Evolutionary conservation across 345 rosid species (phyloP), one percentile per base, ranked within the genome.

Genomic region (Arabidopsis arenosa): DNA sequence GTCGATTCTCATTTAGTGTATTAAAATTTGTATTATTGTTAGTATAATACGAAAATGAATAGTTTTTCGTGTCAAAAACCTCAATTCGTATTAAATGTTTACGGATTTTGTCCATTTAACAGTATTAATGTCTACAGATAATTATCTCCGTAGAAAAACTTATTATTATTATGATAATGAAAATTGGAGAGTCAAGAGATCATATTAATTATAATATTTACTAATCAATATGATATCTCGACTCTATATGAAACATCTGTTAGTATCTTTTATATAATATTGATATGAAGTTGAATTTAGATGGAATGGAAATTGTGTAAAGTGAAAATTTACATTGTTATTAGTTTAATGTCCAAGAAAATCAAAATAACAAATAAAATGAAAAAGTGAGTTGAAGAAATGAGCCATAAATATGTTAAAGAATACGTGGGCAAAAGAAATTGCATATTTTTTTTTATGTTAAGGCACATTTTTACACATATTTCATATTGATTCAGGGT

Each of bases 1-100:
- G 72, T 55, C 58, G 32, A 28, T 21, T 57, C 47, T 64, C 39
- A 54, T 43, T 54, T 44, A 54, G 62, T 17, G 28, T 63, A 14
- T 44, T 59, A 44, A 2, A 32, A 33, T 44, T 45, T 70, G 12
- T 17, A 56, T 17, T 11, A 30, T 43, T 6, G 5, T 56, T 7
- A 28, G 32, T 28, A 14, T 48, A 47, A 39, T 39, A 56, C 47
- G 14, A 15, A 21, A 10, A 58, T 17, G 56, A 48, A 4, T 35
- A 48, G 58, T 57, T 36, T 60, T 59, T 49, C 13, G 39, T 37
- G 12, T 48, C 53, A 48, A 48, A 48, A 48, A 48, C 53, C 23
- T 71, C 59, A 12, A 14, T 28, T 28, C 36, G 44, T 53, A 15
- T 6, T 15, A 15, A 64, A 30, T 26, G 55, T 47, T 45, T 45